Evolutionary conservation across 2,329 filamentous ascomycete genomes (phyloP).

Genomic region (Tympanopsis confertula): DNA sequence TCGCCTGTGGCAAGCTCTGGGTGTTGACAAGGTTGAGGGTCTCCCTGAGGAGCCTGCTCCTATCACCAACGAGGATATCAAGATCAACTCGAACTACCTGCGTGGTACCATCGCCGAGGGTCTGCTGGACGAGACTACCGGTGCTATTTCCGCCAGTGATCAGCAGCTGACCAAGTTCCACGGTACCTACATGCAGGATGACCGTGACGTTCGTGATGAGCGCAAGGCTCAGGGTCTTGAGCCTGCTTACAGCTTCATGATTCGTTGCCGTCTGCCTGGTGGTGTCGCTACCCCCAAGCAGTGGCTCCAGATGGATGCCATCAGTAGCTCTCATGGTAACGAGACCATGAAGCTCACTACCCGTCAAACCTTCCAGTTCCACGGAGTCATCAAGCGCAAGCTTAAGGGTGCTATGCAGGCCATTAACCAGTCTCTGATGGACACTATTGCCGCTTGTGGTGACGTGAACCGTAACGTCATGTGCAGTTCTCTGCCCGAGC

Average conservation of each 20-base stretch:
- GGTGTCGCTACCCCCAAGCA: constrained; percentile 84
- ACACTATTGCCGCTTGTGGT: constrained; percentile 91
- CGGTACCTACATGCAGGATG: constrained; percentile 98
- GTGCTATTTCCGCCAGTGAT: constrained; percentile 80
- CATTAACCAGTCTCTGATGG: constrained; percentile 93
- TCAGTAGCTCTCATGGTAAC: constrained; percentile 78
- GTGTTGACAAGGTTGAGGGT: constrained; percentile 88
- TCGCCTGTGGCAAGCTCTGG: constrained; percentile 82
- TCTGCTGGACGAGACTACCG: constrained; percentile 68
- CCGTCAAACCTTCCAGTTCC: constrained; percentile 97
- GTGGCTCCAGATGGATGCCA: constrained; percentile 98
- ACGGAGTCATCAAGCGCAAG: constrained; percentile 93
- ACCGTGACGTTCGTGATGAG: constrained; percentile 89
- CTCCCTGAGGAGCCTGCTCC: constrained; percentile 88
- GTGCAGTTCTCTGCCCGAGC: constrained; percentile 84
- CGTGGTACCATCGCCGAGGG: constrained; percentile 92
- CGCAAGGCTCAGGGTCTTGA: constrained; percentile 96
- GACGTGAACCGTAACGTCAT: constrained; percentile 99
- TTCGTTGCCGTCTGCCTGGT: constrained; percentile 81
- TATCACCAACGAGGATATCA: constrained; percentile 97
- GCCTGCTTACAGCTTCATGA: constrained; percentile 98
- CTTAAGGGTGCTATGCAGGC: constrained; percentile 92
- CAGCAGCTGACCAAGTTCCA: constrained; percentile 97
- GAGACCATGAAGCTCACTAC: constrained; percentile 99
- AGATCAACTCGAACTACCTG: constrained; percentile 84